Evolutionary conservation across 2,329 filamentous ascomycete species (phyloP).

Genomic region (Paraphoma chrysanthemicola): DNA sequence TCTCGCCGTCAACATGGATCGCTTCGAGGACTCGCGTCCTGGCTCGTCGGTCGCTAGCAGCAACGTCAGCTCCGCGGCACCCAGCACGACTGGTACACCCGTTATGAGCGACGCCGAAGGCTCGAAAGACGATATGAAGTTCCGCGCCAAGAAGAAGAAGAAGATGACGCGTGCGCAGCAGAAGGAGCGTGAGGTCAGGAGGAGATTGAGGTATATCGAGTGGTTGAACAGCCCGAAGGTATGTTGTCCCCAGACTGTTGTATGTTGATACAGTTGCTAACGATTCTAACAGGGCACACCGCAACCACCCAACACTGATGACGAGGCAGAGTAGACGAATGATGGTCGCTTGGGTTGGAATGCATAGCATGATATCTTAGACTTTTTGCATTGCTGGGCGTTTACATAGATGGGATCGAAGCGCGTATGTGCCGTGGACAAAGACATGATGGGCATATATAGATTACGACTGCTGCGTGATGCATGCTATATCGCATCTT

Average conservation of each 20-base stretch:
- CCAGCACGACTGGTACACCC: conserved; percentile 63
- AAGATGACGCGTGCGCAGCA: conserved; percentile 97
- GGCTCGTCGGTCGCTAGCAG: conserved; percentile 64
- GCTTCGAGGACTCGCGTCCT: conserved; percentile 83
- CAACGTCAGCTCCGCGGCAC: conserved; percentile 44
- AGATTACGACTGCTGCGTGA: conserved; percentile 4
- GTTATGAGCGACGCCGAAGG: conserved; percentile 87
- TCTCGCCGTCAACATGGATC: conserved; percentile 74
- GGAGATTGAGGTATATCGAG: conserved; percentile 81
- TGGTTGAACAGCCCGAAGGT: conserved; percentile 75
- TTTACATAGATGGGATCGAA: conserved; percentile 15
- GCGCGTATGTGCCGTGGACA: background rate
- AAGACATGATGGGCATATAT: background rate
- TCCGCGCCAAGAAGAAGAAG: conserved; percentile 93
- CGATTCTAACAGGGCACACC: conserved; percentile 44
- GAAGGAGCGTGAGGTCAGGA: conserved; percentile 89
- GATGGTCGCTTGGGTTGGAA: conserved; percentile 1
- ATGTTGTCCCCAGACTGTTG: conserved; percentile 9
- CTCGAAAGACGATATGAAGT: conserved; percentile 78
- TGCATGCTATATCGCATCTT: background rate
- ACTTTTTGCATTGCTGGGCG: conserved; percentile 24
- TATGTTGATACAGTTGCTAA: conserved; percentile 22
- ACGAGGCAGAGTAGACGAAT: conserved; percentile 45
- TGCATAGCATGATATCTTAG: conserved; percentile 21
- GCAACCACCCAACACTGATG: conserved; percentile 49